Percentiles rank a stretch among this genome's conserved stretches.
phyloP scores from a whole-genome alignment of 768 basidiomycete species.

The Vishniacozyma victoriae region DNA sequence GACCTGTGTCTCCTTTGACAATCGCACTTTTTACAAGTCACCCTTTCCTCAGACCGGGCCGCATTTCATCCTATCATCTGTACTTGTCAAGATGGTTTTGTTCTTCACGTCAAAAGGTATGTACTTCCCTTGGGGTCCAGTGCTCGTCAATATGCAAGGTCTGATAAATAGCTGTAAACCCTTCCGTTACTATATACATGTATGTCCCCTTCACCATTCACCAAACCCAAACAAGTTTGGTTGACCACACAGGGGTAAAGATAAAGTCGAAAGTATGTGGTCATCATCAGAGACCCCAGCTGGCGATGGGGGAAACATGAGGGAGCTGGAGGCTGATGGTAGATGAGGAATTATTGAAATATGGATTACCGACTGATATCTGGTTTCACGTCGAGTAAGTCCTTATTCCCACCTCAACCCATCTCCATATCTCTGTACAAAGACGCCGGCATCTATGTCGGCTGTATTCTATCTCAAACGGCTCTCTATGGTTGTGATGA shows the following conservation, averaged over 20 bases:
- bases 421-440: neutral
- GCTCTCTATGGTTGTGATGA: neutral
- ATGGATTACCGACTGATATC: constrained; percentile 53
- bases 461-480: neutral
- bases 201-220: constrained; percentile 38
- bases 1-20: too few relatives aligned
- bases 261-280: constrained; percentile 86
- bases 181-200: constrained; percentile 78
- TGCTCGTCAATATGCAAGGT: neutral
- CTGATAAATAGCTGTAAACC: constrained; percentile 53
- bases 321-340: constrained; percentile 1
- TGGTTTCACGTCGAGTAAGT: constrained; percentile 82
- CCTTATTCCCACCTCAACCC: neutral
- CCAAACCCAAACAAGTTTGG: too few relatives aligned
- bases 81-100: too few relatives aligned
- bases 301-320: neutral
- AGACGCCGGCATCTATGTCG: neutral
- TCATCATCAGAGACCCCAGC: neutral
- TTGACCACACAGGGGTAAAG: constrained; percentile 54
- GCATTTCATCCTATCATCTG: too few relatives aligned
- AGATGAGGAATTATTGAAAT: constrained; percentile 96
- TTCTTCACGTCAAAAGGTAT: constrained; percentile 59
- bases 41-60: too few relatives aligned
- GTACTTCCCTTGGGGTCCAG: constrained; percentile 2
- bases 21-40: too few relatives aligned